Base-by-base conservation (phyloP, 495 filamentous ascomycete genomes). In the Darksidea phi region DNA sequence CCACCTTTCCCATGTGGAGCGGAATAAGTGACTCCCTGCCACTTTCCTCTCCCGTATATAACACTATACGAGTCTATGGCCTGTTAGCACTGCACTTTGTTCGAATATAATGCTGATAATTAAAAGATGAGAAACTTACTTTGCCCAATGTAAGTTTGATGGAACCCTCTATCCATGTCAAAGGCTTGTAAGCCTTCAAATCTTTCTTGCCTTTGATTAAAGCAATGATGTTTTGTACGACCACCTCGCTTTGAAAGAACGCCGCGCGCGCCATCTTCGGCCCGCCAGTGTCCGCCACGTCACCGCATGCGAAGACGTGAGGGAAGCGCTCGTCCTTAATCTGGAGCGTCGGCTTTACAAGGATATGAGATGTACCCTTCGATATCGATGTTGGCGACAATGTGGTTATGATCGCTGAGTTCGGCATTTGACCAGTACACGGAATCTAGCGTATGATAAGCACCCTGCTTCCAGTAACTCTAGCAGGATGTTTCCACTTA, bases 271-370 rank as follows among this genome's bases (percentile, higher is more conserved):
- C 80, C 50, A 81, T 84, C 48, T 80, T 83, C 37, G 79, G 78
- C 0, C 79, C 78, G 15, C 79, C 77, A 0, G 82, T 82, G 45
- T 82, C 79, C 6, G 83, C 83, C 21, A 87, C 84, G 61, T 87
- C 84, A 1, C 84, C 84, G 11, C 84, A 75, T 0, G 78, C 81
- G 57, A 82, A 87, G 1, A 87, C 64, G 47, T 83, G 75, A 0
- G 76, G 70, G 37, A 78, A 73, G n/a, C 74, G 55, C 5, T 70
- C 67, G 64, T 82, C 78, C 1, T 69, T 53, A 45, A 87, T 74
- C 64, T 86, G 84, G 64, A 87, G 71, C 0, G 83, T 87, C 0
- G 79, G 76, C 28, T 77, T 71, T 42, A 84, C 77, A 7, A 76
- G 76, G 64, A 86, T 79, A 46, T 76, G 75, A 1, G 57, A 60